phyloP scores from a whole-genome alignment of 768 basidiomycete genomes.

The Tulasnella sp. region DNA sequence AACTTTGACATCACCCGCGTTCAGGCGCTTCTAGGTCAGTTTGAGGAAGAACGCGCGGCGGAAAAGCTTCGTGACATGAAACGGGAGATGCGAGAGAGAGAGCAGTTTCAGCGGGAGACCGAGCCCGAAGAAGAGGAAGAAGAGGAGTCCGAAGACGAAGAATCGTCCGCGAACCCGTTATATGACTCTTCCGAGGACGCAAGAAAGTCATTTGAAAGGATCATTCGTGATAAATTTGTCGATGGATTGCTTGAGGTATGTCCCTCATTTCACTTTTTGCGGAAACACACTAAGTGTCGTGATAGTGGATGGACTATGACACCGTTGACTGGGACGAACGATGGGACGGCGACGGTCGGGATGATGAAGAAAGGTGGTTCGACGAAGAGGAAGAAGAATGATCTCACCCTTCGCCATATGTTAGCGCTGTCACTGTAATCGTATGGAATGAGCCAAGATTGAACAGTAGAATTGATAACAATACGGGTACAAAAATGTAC shows the following conservation, averaged over 20 bases:
- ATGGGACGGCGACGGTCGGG: conserved; percentile 21
- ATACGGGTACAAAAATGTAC: neutral
- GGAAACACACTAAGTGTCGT: neutral
- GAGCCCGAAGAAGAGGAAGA: conserved; percentile 57
- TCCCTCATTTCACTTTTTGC: neutral
- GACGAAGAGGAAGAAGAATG: conserved; percentile 24
- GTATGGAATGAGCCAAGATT: neutral
- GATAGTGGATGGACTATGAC: conserved; percentile 23
- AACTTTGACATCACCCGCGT: neutral
- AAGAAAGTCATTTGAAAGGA: conserved; percentile 18
- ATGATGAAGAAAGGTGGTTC: conserved; percentile 25
- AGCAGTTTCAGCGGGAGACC: conserved; percentile 34
- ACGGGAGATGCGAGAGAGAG: conserved; percentile 32
- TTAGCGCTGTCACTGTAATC: neutral
- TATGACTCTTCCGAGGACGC: conserved; percentile 17
- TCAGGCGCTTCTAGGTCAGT: conserved; percentile 49
- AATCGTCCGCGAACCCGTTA: neutral
- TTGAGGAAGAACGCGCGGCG: conserved; percentile 71
- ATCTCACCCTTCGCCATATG: neutral
- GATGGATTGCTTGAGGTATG: conserved; percentile 22
- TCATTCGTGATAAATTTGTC: conserved; percentile 22
- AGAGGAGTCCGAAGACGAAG: conserved; percentile 43
- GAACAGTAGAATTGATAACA: neutral
- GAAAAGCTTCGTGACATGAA: conserved; percentile 48
- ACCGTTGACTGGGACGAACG: conserved; percentile 23